Evolutionary conservation across 2,329 filamentous ascomycete species (phyloP), one percentile per base, ranked within the genome.

Genomic region (Whalleya microplaca): DNA sequence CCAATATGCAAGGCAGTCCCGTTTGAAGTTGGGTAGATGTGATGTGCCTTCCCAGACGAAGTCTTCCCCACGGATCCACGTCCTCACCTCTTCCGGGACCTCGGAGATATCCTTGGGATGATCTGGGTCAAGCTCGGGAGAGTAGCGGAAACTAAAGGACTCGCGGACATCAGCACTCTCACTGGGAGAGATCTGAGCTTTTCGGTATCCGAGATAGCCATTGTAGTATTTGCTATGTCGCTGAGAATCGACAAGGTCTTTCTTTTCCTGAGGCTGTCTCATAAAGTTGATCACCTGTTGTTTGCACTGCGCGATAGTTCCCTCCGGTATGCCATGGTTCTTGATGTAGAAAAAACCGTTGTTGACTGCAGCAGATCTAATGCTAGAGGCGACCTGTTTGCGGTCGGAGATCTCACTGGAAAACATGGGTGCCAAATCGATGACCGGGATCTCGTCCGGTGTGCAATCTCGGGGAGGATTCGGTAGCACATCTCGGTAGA

Each of bases 321-420:
- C 63, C 1, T 70, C 41, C 0, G 74, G 55, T 21, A 83, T 76
- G 2, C 80, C 77, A 55, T 83, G 80, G 54, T 81, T 79, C 56
- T 72, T 73, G 56, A 84, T 73, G 69, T 84, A 84, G 69, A 84
- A 84, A 71, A 84, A 84, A 2, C 81, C 82, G 0, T 73, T 82
- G 40, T 75, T 79, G 14, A 77, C 75, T 2, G 80, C 77, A 0
- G 82, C 82, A 0, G 71, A 62, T 19, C 72, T 73, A 16, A 84
- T 75, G 3, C 72, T 66, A 0, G 64, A 61, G 0, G 80, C 79
- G 0, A 82, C 73, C 10, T 64, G 59, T 41, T 73, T 68, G 0
- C 77, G 75, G 2, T 74, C 71, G 0, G 67, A 62, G 0, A 75
- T 48, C 0, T 73, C 67, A 1, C 66, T 53, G 48, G 75, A 73